Conservation (phyloP, 2,329 filamentous ascomycete species). For the Aplosporella prunicola region DNA sequence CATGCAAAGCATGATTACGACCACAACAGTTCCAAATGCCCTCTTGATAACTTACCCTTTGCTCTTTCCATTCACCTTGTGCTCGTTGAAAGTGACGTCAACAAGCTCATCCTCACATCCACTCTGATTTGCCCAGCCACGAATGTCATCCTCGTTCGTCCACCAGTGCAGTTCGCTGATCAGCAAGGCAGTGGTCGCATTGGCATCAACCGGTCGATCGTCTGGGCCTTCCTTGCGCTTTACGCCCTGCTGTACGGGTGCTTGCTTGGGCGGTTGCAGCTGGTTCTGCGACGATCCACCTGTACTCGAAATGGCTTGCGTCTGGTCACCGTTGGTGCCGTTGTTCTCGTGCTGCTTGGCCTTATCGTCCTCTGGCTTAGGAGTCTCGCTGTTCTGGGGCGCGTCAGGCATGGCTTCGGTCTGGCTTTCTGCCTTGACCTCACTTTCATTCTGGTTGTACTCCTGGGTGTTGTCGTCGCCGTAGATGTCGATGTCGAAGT, state of each 20-base stretch:
- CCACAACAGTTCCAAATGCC: no score
- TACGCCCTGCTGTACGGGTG: conserved; percentile 45
- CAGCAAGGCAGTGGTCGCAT: conserved; percentile 62
- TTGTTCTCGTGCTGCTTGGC: conserved; percentile 17
- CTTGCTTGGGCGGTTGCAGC: conserved; percentile 31
- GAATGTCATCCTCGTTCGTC: conserved; percentile 82
- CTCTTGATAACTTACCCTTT: conserved; percentile 73
- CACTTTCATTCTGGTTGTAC: conserved; percentile 11
- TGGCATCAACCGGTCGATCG: conserved; percentile 47
- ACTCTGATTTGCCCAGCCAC: conserved; percentile 74
- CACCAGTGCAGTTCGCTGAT: conserved; percentile 93
- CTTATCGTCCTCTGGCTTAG: conserved; percentile 13
- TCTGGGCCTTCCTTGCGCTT: conserved; percentile 52
- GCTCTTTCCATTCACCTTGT: conserved; percentile 98
- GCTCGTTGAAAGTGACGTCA: conserved; percentile 93
- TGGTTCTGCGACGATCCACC: conserved; percentile 29
- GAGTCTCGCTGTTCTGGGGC: conserved; percentile 13
- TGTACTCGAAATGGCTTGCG: conserved; percentile 37
- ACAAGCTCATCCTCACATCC: conserved; percentile 75
- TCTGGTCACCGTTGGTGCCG: conserved; percentile 21
- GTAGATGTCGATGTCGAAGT: conserved; percentile 64
- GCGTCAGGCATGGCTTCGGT: conserved; percentile 14
- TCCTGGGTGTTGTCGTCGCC: conserved; percentile 44
- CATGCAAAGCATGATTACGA: no score
- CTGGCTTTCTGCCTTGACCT: conserved; percentile 22